Percentiles rank a stretch among this genome's conserved stretches.
Evolutionary conservation across 345 rosid species (phyloP).

Genomic region (Eucalyptus regnans): DNA sequence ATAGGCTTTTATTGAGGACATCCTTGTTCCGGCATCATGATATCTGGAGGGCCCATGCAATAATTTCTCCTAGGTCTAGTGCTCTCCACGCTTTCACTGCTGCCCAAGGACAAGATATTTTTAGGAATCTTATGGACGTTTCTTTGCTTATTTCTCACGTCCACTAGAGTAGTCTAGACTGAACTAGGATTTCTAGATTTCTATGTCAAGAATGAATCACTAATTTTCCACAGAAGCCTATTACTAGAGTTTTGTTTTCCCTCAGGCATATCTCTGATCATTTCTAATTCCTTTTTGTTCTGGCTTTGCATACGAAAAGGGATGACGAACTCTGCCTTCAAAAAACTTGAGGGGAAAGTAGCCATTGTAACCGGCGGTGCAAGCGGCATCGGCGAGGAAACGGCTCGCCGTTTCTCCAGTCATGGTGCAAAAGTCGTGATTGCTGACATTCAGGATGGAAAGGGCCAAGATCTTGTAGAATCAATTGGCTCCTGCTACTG

Average conservation of each 20-base stretch:
- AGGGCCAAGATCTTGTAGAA: background rate
- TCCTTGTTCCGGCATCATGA: background rate
- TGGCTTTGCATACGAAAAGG: background rate
- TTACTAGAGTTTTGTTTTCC: background rate
- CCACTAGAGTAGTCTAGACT: background rate
- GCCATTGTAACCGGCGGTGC: constrained; percentile 9
- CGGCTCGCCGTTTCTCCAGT: background rate
- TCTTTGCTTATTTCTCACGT: background rate
- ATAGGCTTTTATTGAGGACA: too few species aligned
- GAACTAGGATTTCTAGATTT: background rate
- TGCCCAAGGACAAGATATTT: background rate
- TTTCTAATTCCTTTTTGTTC: background rate
- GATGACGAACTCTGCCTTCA: background rate
- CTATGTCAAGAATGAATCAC: background rate
- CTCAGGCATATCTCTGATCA: background rate
- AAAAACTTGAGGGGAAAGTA: constrained; percentile 3
- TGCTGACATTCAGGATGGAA: constrained; percentile 5
- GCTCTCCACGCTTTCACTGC: background rate
- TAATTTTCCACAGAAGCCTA: background rate
- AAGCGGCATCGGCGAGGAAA: constrained; percentile 1
- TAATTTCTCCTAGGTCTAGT: background rate
- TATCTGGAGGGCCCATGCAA: background rate
- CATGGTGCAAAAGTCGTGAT: constrained; percentile 3
- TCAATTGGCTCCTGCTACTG: background rate
- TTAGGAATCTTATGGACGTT: background rate